Base-by-base conservation (phyloP, 345 rosid genomes). In the Abelmoschus esculentus region DNA sequence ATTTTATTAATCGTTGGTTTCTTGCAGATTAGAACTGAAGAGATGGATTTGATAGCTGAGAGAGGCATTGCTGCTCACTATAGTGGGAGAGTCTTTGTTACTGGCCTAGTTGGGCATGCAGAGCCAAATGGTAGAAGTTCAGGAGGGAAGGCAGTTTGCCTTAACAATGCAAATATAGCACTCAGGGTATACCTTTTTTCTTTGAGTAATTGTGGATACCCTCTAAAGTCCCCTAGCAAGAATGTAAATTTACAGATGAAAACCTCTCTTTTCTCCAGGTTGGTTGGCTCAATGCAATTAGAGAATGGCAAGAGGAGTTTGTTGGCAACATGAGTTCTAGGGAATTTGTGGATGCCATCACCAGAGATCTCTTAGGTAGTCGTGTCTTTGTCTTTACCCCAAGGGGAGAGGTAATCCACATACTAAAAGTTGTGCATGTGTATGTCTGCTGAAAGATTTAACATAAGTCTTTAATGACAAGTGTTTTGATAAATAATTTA, bases 251-350 rank as follows among this genome's bases (percentile, higher is more conserved):
- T 70, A 74, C 75, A 67, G 61, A 71, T 67, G 72, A 36, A 66
- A 22, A 70, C 74, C 55, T 75, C 65, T 73, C 50, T 80, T 73
- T 72, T 77, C 76, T 79, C 73, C 83, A 90, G 96, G 71, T 90
- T 77, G 88, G 99, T 67, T 95, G 99, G 99, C 92, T 95, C 52
- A 95, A 91, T 76, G 99, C 97, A 66, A 95, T 91, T 69, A 91
- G 99, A 74, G 97, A 95, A 81, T 95, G 99, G 99, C 99, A 95
- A 87, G 96, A 95, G 71, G 97, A 95, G 83, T 95, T 95, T 67
- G 99, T 95, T 59, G 99, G 99, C 79, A 95, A 91, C 81, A 95
- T 95, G 99, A 91, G 86, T 85, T 95, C 99, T 54, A 90, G 99
- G 73, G 99, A 95, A 82, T 95, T 95, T 85, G 99, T 95, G 36